These are phyloP conservation scores for Cercophora sp. DNA, from an alignment of 495 filamentous ascomycete genomes.

Conservation along the genomic window DNA sequence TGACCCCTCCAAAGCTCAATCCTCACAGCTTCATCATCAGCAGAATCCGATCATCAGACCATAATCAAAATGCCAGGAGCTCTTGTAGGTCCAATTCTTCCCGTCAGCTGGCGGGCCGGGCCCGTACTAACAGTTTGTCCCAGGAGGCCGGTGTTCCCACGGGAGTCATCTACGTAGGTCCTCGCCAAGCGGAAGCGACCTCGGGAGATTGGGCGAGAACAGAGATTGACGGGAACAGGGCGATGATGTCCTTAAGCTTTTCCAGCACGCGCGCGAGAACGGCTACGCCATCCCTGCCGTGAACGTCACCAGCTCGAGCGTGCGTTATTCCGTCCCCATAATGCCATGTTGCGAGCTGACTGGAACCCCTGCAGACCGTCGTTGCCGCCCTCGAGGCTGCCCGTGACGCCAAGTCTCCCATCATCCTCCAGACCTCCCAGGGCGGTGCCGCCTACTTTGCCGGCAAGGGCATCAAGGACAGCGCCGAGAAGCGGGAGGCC, in stretches of 20 bases:
- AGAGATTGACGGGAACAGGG: slow-evolving; percentile 7
- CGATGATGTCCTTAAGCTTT: slow-evolving; percentile 51
- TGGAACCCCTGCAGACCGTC: slow-evolving; percentile 71
- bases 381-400: slow-evolving; percentile 90
- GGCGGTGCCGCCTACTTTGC: slow-evolving; percentile 93
- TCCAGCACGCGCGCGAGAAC: slow-evolving; percentile 80
- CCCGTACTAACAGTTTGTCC: no score
- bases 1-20: no score
- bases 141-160: no score
- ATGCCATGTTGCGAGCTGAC: neutral
- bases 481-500: slow-evolving; percentile 65
- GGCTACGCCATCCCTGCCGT: slow-evolving; percentile 80
- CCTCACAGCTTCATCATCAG: no score
- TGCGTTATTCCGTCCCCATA: neutral
- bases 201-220: no score
- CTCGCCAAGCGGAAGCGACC: no score
- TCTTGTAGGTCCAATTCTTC: no score
- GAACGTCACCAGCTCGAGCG: slow-evolving; percentile 71
- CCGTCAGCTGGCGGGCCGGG: no score
- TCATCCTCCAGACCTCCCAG: slow-evolving; percentile 58
- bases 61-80: no score
- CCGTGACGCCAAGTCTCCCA: slow-evolving; percentile 77
- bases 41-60: no score
- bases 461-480: slow-evolving; percentile 88
- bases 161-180: no score